These are phyloP conservation scores for Hyphopichia homilentoma DNA, from an alignment of 805 yeast genomes.

Conservation along the genomic window DNA sequence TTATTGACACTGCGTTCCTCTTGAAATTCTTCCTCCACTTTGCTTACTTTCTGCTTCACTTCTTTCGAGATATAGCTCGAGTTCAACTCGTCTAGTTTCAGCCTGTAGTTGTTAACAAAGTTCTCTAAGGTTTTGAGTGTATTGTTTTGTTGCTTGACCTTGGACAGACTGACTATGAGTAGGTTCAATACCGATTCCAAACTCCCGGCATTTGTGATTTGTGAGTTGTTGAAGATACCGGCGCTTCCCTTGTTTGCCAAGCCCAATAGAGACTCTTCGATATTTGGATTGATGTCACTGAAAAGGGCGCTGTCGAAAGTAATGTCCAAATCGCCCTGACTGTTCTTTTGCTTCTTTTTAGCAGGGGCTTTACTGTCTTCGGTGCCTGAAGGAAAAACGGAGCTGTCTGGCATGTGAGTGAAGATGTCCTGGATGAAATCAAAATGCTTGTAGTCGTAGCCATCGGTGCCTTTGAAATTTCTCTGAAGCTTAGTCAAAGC, in stretches of 20 bases:
- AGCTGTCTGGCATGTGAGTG: conserved; percentile 6
- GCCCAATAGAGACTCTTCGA: conserved; percentile 51
- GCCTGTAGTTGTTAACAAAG: conserved; percentile 50
- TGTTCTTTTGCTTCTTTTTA: conserved; percentile 6
- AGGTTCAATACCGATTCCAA: conserved; percentile 54
- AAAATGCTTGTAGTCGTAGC: conserved; percentile 30
- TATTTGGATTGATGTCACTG: conserved; percentile 50
- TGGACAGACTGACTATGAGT: conserved; percentile 51
- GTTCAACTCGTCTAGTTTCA: conserved; percentile 21
- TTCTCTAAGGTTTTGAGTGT: conserved; percentile 51
- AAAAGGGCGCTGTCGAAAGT: conserved; percentile 59
- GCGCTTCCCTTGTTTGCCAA: conserved; percentile 44
- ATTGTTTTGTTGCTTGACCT: conserved; percentile 56
- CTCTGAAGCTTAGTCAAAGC: neutral
- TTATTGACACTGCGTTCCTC: neutral
- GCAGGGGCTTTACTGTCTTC: conserved; percentile 5
- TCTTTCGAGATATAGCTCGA: conserved; percentile 18
- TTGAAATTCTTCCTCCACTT: too few relatives aligned
- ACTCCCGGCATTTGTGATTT: conserved; percentile 53
- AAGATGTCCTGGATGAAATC: conserved; percentile 33
- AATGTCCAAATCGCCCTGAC: neutral
- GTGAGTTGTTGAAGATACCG: conserved; percentile 58
- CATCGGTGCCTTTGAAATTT: conserved; percentile 12
- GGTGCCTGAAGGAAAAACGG: neutral
- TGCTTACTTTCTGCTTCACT: conserved; percentile 11